Evolutionary conservation across 176 grass and related monocot species (phyloP).

Genomic region (Neostapfia colusana): DNA sequence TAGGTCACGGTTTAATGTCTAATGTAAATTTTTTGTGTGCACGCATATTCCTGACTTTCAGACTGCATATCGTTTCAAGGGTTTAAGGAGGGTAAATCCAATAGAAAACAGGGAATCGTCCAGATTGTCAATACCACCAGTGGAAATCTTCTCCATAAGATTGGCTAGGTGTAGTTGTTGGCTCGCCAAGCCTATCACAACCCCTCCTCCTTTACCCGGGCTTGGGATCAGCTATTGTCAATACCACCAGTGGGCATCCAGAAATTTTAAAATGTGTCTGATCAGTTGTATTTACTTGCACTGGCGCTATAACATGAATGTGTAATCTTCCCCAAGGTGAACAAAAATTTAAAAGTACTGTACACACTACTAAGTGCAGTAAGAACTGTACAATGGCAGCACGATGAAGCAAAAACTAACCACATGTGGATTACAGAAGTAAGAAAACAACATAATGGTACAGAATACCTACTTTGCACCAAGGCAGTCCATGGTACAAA

Average conservation of each 20-base stretch:
- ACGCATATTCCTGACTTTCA: not conserved
- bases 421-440: not conserved
- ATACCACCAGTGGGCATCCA: not conserved
- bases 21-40: not conserved
- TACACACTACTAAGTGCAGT: not conserved
- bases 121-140: not conserved
- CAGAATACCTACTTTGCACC: conserved; percentile 88
- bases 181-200: no score
- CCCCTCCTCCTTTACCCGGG: no score
- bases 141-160: no score
- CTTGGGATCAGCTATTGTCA: not conserved
- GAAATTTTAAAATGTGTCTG: not conserved
- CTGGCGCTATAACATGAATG: not conserved
- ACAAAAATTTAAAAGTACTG: not conserved
- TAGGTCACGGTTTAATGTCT: not conserved
- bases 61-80: not conserved
- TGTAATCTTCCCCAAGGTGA: not conserved
- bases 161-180: no score
- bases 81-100: not conserved
- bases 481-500: conserved; percentile 99
- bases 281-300: not conserved
- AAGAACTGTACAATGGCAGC: not conserved
- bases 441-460: conserved; percentile 7
- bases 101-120: not conserved
- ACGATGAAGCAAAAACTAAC: not conserved